Evolutionary conservation across 1,284 basidiomycete genomes (phyloP).

Genomic region (Melampsora americana): DNA sequence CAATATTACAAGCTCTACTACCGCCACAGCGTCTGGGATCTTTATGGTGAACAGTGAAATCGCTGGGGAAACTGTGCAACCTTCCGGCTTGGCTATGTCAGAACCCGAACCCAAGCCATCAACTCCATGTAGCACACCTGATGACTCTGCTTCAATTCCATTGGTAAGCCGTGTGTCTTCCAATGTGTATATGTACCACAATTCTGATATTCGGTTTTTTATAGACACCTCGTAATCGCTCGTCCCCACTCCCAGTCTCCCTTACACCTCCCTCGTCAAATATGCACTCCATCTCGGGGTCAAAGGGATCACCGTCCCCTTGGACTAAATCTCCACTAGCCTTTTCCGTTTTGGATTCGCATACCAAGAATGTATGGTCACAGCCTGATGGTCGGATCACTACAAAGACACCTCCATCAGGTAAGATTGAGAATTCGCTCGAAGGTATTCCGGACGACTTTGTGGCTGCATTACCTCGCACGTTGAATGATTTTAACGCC

Average conservation of each 20-base stretch:
- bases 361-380: constrained; percentile 43
- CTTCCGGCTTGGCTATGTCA: neutral
- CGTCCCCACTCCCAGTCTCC: constrained; percentile 1
- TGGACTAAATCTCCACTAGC: constrained; percentile 41
- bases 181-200: constrained; percentile 1
- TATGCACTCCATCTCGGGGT: constrained; percentile 14
- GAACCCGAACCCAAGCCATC: constrained; percentile 8
- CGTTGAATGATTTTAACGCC: constrained; percentile 44
- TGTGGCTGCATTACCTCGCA: constrained; percentile 35
- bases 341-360: constrained; percentile 40
- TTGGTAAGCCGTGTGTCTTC: constrained; percentile 24
- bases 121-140: constrained; percentile 14
- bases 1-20: constrained; percentile 7
- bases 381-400: constrained; percentile 44
- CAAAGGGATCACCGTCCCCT: constrained; percentile 37
- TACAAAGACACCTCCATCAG: constrained; percentile 19
- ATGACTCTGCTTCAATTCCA: constrained; percentile 5
- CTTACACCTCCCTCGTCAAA: constrained; percentile 31
- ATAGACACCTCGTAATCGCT: constrained; percentile 34
- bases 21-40: constrained; percentile 16
- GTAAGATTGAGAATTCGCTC: constrained; percentile 41
- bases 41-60: constrained; percentile 44
- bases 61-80: constrained; percentile 11
- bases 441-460: constrained; percentile 44
- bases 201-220: neutral